These are phyloP conservation scores for Podospora pseudoanserina DNA, from an alignment of 495 filamentous ascomycete species.

Conservation along the genomic window DNA sequence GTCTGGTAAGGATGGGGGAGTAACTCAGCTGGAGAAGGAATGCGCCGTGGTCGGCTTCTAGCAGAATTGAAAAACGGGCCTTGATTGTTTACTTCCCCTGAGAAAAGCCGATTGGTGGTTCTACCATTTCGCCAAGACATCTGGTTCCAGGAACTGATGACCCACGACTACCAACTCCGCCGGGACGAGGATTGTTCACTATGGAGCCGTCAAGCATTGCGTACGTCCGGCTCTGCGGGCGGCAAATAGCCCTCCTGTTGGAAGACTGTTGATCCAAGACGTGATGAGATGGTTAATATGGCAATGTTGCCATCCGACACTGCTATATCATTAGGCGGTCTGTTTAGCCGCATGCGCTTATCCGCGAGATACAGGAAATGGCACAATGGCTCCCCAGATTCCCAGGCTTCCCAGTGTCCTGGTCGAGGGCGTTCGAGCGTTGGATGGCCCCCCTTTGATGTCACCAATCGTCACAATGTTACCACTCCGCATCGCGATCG, in stretches of 20 bases:
- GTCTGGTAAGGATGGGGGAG: not conserved
- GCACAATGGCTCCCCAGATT: not conserved
- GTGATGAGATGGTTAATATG: not conserved
- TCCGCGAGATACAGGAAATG: not conserved
- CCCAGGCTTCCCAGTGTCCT: not conserved
- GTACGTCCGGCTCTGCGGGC: not conserved
- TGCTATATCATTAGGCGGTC: not conserved
- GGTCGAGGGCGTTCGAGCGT: not conserved
- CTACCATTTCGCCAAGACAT: not conserved
- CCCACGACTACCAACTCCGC: not conserved
- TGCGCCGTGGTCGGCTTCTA: not conserved
- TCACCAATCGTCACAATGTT: not conserved
- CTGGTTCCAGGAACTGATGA: not conserved
- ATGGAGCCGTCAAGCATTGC: constrained; percentile 3
- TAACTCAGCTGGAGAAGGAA: not conserved
- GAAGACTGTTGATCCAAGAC: not conserved
- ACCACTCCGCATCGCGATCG: not conserved
- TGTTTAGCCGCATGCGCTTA: not conserved
- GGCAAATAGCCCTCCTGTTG: not conserved
- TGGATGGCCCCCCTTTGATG: not conserved
- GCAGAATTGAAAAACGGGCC: not conserved
- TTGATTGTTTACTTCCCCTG: not conserved
- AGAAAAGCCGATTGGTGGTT: not conserved
- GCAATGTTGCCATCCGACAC: not conserved
- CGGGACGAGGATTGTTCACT: not conserved